A percentile compares a stretch with the other conserved stretches of the same genome.
Evolutionary conservation across 768 basidiomycete species (phyloP).

Genomic region (Calocera cornea): DNA sequence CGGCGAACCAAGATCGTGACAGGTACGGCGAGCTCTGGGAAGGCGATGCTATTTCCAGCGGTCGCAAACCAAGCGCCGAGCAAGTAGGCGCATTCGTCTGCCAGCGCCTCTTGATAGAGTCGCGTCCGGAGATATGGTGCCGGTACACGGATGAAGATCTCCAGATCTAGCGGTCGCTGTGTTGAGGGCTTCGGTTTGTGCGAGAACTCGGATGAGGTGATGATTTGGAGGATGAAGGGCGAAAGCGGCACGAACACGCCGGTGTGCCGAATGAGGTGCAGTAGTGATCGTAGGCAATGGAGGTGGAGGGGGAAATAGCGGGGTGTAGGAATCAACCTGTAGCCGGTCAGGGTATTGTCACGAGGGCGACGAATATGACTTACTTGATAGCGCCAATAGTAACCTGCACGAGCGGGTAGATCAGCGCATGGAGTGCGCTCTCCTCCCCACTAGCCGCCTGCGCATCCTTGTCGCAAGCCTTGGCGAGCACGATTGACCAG

Average conservation of each 20-base stretch:
- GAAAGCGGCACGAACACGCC: slow-evolving; percentile 76
- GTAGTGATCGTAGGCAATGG: slow-evolving; percentile 76
- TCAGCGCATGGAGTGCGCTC: slow-evolving; percentile 71
- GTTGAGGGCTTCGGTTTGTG: slow-evolving; percentile 72
- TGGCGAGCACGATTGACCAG: slow-evolving; percentile 78
- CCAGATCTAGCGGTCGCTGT: slow-evolving; percentile 77
- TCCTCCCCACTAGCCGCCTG: slow-evolving; percentile 41
- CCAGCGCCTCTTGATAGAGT: slow-evolving; percentile 66
- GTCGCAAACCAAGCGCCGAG: slow-evolving; percentile 73
- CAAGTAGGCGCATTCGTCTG: slow-evolving; percentile 68
- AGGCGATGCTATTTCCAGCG: slow-evolving; percentile 73
- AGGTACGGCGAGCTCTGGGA: slow-evolving; percentile 84
- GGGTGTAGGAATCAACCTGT: slow-evolving; percentile 74
- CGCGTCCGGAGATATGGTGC: slow-evolving; percentile 80
- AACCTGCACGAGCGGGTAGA: slow-evolving; percentile 93
- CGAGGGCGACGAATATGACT: slow-evolving; percentile 20
- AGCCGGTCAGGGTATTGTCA: not conserved
- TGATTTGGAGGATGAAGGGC: slow-evolving; percentile 73
- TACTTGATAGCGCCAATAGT: slow-evolving; percentile 86
- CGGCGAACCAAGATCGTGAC: slow-evolving; percentile 58
- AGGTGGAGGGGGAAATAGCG: slow-evolving; percentile 93
- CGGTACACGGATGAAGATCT: slow-evolving; percentile 73
- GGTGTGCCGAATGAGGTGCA: slow-evolving; percentile 73
- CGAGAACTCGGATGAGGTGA: slow-evolving; percentile 54
- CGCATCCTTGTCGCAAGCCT: slow-evolving; percentile 54